A percentile compares a stretch with the other conserved stretches of the same genome.
These are phyloP conservation scores for Talaromyces sp. DNA, from an alignment of 2,329 filamentous ascomycete genomes.

Conservation along the genomic window DNA sequence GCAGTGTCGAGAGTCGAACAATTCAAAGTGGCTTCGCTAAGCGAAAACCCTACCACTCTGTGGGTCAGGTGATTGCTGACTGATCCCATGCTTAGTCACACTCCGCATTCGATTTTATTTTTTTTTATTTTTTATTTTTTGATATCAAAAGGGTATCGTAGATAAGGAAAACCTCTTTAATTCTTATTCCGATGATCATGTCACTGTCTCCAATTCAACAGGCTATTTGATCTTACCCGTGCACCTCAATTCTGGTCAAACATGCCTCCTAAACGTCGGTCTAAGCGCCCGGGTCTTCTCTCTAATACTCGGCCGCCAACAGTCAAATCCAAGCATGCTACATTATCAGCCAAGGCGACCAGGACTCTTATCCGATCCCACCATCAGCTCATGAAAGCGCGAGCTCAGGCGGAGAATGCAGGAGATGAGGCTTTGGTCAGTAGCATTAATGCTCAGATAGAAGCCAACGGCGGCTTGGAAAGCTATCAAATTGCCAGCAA, in stretches of 20 bases:
- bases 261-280: slow-evolving; percentile 36
- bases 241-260: not conserved
- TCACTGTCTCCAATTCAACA: not conserved
- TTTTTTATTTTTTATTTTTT: slow-evolving; percentile 5
- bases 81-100: slow-evolving; percentile 13
- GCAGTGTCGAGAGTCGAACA: slow-evolving; percentile 45
- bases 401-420: slow-evolving; percentile 54
- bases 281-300: slow-evolving; percentile 41
- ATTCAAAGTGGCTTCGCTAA: slow-evolving; percentile 44
- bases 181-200: not conserved
- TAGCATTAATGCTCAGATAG: slow-evolving; percentile 54
- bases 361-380: slow-evolving; percentile 62
- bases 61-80: slow-evolving; percentile 41
- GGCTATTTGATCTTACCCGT: not conserved
- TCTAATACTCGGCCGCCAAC: slow-evolving; percentile 52
- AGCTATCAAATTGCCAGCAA: slow-evolving; percentile 66
- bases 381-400: slow-evolving; percentile 62
- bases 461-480: slow-evolving; percentile 60
- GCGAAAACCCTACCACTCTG: slow-evolving; percentile 44
- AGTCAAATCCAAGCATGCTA: slow-evolving; percentile 35
- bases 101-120: slow-evolving; percentile 8
- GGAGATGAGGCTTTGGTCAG: slow-evolving; percentile 45
- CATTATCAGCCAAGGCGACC: slow-evolving; percentile 60
- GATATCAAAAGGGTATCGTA: slow-evolving; percentile 1
- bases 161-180: not conserved